phyloP scores from a whole-genome alignment of 2,329 filamentous ascomycete genomes.

The Gyromitra esculenta region DNA sequence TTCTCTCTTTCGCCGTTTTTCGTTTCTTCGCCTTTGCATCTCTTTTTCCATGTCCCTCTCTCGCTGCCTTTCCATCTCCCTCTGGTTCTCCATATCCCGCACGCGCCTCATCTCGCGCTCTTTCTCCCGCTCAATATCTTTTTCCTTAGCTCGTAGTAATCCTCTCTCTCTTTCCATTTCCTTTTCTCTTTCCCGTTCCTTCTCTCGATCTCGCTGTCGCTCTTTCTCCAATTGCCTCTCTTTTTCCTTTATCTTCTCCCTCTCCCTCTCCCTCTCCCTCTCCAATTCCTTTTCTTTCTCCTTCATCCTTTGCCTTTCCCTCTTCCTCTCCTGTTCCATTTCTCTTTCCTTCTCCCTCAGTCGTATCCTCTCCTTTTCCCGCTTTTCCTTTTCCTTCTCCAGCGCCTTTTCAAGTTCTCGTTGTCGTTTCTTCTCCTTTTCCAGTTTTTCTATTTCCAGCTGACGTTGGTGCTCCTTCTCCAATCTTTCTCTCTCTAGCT shows the following conservation, averaged over 20 bases:
- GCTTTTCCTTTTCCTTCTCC: constrained; percentile 54
- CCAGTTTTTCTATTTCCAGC: constrained; percentile 48
- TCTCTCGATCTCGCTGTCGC: constrained; percentile 51
- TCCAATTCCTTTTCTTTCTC: constrained; percentile 53
- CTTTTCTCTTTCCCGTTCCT: constrained; percentile 54
- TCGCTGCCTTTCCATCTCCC: constrained; percentile 43
- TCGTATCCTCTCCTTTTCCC: constrained; percentile 48
- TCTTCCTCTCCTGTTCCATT: constrained; percentile 49
- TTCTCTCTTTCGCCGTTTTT: constrained; percentile 31
- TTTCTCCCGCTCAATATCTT: constrained; percentile 48
- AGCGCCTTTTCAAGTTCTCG: constrained; percentile 51
- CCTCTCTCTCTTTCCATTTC: constrained; percentile 49
- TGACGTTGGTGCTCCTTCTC: constrained; percentile 42
- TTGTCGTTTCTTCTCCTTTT: constrained; percentile 55
- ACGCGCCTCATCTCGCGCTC: constrained; percentile 52
- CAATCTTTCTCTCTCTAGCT: constrained; percentile 45
- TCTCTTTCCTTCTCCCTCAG: constrained; percentile 49
- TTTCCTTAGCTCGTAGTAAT: constrained; percentile 47
- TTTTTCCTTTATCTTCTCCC: constrained; percentile 44
- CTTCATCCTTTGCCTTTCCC: constrained; percentile 54
- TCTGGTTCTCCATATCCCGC: constrained; percentile 54
- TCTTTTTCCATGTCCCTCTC: constrained; percentile 48
- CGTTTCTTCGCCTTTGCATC: constrained; percentile 49
- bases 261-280: constrained; percentile 54
- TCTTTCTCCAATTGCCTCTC: constrained; percentile 50